Evolutionary conservation across 306 rosid genomes (phyloP), one percentile per base, ranked within the genome.

Genomic region (Cicer yamashitae): DNA sequence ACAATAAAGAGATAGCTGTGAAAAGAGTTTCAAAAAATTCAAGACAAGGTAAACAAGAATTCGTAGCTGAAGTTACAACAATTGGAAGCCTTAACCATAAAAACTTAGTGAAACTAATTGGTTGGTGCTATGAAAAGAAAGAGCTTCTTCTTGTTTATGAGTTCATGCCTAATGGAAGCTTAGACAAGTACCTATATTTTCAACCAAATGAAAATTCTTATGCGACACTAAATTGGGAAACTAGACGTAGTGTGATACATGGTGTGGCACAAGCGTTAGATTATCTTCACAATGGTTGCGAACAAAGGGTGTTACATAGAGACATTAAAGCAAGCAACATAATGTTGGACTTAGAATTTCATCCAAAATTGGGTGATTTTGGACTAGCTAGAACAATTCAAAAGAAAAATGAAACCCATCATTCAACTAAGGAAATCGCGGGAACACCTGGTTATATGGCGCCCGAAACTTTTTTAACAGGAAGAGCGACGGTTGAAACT

Each of bases 361-460:
- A 60, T 1, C 87, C 96, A 0, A 86, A 80, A 76, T 60, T 92
- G 14, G 96, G 97, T 2, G 97, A 92, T 58, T 92, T 92, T 20
- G 97, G 97, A 18, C 48, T 92, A 45, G 97, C 97, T 0, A 76
- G 96, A 0, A 83, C 87, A 1, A 84, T 90, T 72, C 90, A 75
- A 37, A 59, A 85, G 56, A 81, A 82, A 7, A 83, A 86, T 14
- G 79, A 84, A 48, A 83, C 94, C 7, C 97, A 90, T 70, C 94
- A 92, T 70, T 82, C 96, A 0, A 92, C 96, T 2, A 88, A 75
- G 34, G 92, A 82, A 45, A 87, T 92, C 40, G 96, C 96, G 6
- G 98, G 98, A 12, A 92, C 98, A 0, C 96, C 86, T 0, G 96
- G 96, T 1, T 90, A 92, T 57, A 92, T 92, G 98, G 92, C 98